Base-by-base conservation (phyloP, 306 rosid species). In the Citrullus mucosospermus region DNA sequence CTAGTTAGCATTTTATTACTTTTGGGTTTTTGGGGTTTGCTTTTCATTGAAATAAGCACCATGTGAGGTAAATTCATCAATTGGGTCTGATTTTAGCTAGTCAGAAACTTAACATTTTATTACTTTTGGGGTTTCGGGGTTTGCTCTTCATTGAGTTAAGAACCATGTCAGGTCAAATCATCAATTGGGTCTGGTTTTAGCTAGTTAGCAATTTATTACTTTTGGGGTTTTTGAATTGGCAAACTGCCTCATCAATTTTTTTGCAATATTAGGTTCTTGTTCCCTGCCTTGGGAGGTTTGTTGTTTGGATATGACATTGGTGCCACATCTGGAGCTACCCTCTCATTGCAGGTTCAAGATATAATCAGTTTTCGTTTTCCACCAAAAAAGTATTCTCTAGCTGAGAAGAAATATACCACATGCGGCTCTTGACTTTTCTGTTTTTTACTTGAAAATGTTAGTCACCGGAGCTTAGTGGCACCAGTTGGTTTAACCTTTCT, bases 271-370 rank as follows among this genome's bases (percentile, higher is more conserved):
- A 95, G 97, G 90, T 95, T 95, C 82, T 66, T 95, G 79, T 92
- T 94, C 81, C 98, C 98, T 34, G 98, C 98, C 38, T 85, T 94
- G 83, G 98, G 98, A 78, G 98, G 98, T 85, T 89, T 95, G 80
- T 89, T 95, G 82, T 95, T 92, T 59, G 98, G 98, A 78, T 92
- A 87, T 78, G 98, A 95, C 85, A 95, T 95, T 66, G 98, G 98
- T 79, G 97, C 96, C 87, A 95, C 98, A 72, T 95, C 97, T 34
- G 92, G 97, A 55, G 97, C 97, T 79, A 83, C 98, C 69, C 32
- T 95, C 78, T 92, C 98, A 36, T 83, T 95, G 83, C 96, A 84
- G 97, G 96, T 92, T 82, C 18, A 20, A 5, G 46, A 6, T 77
- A 75, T 58, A 76, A 67, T 56, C 9, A 66, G 81, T 66, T 79